Conservation (phyloP, 225 moss, liverwort and hornwort species). For the Marchantia paleacea region DNA sequence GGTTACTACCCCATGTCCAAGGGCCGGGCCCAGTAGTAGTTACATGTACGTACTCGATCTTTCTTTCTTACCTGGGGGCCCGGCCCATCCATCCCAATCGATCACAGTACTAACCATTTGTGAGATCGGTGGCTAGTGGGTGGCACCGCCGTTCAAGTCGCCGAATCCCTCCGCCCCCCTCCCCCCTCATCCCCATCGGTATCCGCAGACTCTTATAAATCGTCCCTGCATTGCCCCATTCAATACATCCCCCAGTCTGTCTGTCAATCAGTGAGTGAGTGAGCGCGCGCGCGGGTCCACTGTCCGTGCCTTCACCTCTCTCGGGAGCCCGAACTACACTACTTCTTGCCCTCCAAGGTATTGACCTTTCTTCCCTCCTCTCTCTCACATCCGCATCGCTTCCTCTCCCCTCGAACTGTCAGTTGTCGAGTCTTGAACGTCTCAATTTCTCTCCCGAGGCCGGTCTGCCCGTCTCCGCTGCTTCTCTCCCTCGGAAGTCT, state of each 20-base stretch:
- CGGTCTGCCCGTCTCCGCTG: too few species aligned
- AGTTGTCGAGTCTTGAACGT: too few species aligned
- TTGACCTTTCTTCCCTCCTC: too few species aligned
- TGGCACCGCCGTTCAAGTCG: conserved; percentile 6
- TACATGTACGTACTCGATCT: not conserved
- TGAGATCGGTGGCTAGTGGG: not conserved
- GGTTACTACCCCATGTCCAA: too few species aligned
- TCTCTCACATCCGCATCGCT: too few species aligned
- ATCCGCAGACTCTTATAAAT: conserved; percentile 13
- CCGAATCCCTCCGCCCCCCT: not conserved
- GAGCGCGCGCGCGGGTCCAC: too few species aligned
- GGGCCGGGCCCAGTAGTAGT: not conserved
- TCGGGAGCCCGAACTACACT: too few species aligned
- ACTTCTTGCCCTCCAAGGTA: too few species aligned
- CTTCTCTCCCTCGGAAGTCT: too few species aligned
- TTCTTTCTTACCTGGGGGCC: not conserved
- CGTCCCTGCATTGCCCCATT: not conserved
- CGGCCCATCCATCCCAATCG: not conserved
- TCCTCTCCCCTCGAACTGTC: too few species aligned
- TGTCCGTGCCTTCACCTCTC: too few species aligned
- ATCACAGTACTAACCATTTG: not conserved
- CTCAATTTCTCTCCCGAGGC: too few species aligned
- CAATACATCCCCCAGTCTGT: not conserved
- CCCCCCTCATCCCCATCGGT: not conserved
- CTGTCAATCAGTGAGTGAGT: not conserved